Percentiles rank a stretch among this genome's conserved stretches.
Conservation (phyloP, 306 rosid species). For the Prunus mira region DNA sequence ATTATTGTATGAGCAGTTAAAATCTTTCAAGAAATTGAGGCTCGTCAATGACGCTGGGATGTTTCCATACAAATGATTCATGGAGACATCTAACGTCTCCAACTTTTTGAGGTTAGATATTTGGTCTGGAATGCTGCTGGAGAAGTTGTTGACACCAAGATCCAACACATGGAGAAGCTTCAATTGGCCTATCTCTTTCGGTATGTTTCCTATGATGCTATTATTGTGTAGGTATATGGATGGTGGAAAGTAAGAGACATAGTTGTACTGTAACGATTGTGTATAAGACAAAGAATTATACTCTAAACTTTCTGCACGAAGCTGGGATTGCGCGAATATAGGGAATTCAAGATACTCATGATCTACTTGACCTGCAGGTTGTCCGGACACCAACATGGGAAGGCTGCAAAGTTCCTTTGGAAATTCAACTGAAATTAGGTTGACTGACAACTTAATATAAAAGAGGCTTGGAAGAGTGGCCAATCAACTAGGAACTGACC, state of each 20-base stretch:
- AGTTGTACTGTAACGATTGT: not conserved
- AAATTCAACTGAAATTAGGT: not conserved
- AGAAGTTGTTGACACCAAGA: slow-evolving; percentile 1
- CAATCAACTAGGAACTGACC: slow-evolving; percentile 1
- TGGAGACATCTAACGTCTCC: not conserved
- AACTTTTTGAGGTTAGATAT: not conserved
- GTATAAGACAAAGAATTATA: not conserved
- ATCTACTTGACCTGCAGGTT: not conserved
- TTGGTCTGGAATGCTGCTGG: not conserved
- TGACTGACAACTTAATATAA: not conserved
- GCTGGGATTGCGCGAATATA: not conserved
- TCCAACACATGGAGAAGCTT: not conserved
- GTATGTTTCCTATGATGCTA: not conserved
- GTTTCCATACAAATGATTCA: not conserved
- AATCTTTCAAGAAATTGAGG: not conserved
- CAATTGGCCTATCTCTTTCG: not conserved
- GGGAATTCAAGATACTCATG: not conserved
- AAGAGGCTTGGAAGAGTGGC: slow-evolving; percentile 1
- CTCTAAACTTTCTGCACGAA: too few relatives aligned
- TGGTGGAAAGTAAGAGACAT: not conserved
- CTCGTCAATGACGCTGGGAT: not conserved
- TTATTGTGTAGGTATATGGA: not conserved
- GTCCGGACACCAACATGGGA: not conserved
- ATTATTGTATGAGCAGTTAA: not conserved
- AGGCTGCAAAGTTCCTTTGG: slow-evolving; percentile 6